Conservation (phyloP, 1,284 basidiomycete species). For the Ceratobasidium papillatum region DNA sequence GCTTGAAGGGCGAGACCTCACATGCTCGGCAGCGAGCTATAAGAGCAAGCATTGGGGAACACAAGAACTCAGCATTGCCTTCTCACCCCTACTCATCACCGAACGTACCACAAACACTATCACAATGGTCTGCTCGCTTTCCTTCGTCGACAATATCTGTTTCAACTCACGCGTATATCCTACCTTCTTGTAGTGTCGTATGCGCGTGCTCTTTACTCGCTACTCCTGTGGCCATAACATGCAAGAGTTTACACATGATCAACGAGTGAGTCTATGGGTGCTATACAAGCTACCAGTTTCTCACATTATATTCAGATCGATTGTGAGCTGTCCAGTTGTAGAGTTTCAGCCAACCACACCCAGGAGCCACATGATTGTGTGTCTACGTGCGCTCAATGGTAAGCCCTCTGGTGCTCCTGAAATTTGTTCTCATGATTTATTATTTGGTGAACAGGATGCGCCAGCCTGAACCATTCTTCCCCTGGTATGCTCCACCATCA, state of each 20-base stretch:
- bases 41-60: slow-evolving; percentile 12
- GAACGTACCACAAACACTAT: not conserved
- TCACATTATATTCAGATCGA: slow-evolving; percentile 29
- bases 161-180: not conserved
- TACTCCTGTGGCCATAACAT: slow-evolving; percentile 37
- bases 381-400: slow-evolving; percentile 28
- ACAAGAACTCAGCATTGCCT: slow-evolving; percentile 17
- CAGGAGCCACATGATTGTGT: slow-evolving; percentile 35
- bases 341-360: slow-evolving; percentile 28
- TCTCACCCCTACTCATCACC: slow-evolving; percentile 11
- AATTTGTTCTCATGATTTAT: not conserved
- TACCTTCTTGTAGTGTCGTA: slow-evolving; percentile 23
- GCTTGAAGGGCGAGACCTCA: slow-evolving; percentile 9
- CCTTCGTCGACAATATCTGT: not conserved
- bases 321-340: slow-evolving; percentile 34
- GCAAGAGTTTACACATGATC: slow-evolving; percentile 35
- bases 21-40: slow-evolving; percentile 7
- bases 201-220: slow-evolving; percentile 39
- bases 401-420: not conserved
- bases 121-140: slow-evolving; percentile 13
- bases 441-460: slow-evolving; percentile 6
- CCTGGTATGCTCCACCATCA: slow-evolving; percentile 10
- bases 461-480: slow-evolving; percentile 37
- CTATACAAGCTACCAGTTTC: not conserved
- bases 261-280: slow-evolving; percentile 18